Percentiles rank a stretch among this genome's conserved stretches.
phyloP scores from a whole-genome alignment of 768 basidiomycete genomes.

The Goffeauzyma gilvescens region DNA sequence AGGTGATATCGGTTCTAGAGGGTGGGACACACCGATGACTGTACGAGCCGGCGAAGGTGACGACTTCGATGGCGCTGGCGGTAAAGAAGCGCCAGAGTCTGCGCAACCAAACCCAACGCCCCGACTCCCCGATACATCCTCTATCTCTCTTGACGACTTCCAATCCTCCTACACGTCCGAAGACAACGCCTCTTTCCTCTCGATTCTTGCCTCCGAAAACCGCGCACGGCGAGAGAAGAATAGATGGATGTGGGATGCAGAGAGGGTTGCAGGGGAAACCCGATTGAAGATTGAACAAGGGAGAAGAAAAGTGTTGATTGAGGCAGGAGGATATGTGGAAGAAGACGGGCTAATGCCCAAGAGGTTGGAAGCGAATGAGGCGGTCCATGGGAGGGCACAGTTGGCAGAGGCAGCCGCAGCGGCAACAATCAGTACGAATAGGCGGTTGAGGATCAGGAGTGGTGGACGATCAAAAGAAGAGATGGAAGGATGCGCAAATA shows the following conservation, averaged over 20 bases:
- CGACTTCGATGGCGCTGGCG: conserved; percentile 2
- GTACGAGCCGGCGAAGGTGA: background rate
- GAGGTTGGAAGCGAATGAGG: background rate
- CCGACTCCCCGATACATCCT: conserved; percentile 34
- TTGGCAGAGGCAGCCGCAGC: too few species aligned
- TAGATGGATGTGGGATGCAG: conserved; percentile 89
- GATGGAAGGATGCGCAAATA: conserved; percentile 11
- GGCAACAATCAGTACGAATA: too few species aligned
- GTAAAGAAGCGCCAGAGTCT: conserved; percentile 3
- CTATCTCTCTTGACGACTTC: conserved; percentile 53
- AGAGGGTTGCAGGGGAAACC: conserved; percentile 47
- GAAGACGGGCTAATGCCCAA: conserved; percentile 17
- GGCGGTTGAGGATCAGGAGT: too few species aligned
- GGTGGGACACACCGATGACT: too few species aligned
- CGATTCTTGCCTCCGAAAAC: conserved; percentile 82
- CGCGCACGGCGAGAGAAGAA: conserved; percentile 55
- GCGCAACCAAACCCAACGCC: conserved; percentile 8
- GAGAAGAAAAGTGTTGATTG: conserved; percentile 13
- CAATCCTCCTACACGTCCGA: conserved; percentile 87
- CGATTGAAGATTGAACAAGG: conserved; percentile 9
- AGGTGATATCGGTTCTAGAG: conserved; percentile 3
- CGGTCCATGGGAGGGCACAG: too few species aligned
- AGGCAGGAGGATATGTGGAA: conserved; percentile 16
- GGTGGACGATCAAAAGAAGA: conserved; percentile 11
- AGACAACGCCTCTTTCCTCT: conserved; percentile 90